Conservation (phyloP, 192 early-diverging fungal species). For the Coemansia sp. region DNA sequence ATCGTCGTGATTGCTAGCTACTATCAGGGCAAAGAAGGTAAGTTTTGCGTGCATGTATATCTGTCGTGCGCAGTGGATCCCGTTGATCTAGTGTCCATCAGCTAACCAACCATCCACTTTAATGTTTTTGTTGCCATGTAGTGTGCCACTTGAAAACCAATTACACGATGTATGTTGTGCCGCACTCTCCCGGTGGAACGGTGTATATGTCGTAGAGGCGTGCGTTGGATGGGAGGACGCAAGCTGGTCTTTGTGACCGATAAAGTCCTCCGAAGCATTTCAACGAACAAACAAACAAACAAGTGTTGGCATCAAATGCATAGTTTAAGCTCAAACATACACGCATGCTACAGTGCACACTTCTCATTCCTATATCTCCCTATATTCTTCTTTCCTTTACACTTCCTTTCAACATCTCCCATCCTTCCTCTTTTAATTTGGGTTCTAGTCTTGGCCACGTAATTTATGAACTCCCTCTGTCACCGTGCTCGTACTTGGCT, state of each 20-base stretch:
- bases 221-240: neutral
- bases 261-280: too few relatives aligned
- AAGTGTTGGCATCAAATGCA: neutral
- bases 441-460: neutral
- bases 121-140: conserved; percentile 10
- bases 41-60: neutral
- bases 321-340: neutral
- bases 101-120: neutral
- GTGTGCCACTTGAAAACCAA: conserved; percentile 47
- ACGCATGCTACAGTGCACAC: neutral
- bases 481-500: neutral
- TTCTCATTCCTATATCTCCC: neutral
- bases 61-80: neutral
- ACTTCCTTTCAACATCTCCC: neutral
- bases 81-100: neutral
- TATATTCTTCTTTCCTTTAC: neutral
- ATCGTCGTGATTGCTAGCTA: conserved; percentile 69
- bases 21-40: conserved; percentile 58
- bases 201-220: conserved; percentile 42
- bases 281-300: neutral
- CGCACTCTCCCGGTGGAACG: conserved; percentile 30
- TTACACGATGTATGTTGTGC: conserved; percentile 47
- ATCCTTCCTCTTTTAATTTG: neutral
- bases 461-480: neutral
- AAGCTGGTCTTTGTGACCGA: conserved; percentile 5